Conservation (phyloP, 2,329 filamentous ascomycete genomes). For the Trichophyton verrucosum region DNA sequence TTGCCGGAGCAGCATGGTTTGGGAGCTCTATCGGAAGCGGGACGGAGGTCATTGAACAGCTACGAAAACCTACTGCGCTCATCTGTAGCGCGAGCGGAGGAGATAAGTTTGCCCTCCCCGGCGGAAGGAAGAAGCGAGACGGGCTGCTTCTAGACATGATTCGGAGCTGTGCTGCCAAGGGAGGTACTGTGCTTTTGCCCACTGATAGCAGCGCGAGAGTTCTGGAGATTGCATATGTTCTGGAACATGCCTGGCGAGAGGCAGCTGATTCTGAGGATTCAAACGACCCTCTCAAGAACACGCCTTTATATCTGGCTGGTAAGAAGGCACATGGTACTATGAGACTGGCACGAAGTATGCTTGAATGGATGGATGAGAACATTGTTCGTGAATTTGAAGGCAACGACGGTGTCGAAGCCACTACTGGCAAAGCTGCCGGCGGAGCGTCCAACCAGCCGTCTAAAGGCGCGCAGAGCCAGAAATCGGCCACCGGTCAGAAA, state of each 20-base stretch:
- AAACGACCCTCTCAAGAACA: slow-evolving; percentile 38
- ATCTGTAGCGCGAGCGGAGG: slow-evolving; percentile 82
- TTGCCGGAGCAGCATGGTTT: slow-evolving; percentile 86
- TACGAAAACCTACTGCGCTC: slow-evolving; percentile 84
- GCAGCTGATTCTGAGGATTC: slow-evolving; percentile 45
- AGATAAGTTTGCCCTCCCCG: slow-evolving; percentile 55
- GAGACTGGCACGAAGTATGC: slow-evolving; percentile 82
- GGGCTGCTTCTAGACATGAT: slow-evolving; percentile 75
- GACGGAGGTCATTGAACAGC: slow-evolving; percentile 81
- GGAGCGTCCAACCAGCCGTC: slow-evolving; percentile 33
- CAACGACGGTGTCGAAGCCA: slow-evolving; percentile 31
- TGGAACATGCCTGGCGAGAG: slow-evolving; percentile 82
- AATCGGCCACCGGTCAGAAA: slow-evolving; percentile 27
- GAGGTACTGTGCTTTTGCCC: slow-evolving; percentile 84
- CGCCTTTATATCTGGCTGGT: slow-evolving; percentile 67
- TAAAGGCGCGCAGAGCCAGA: slow-evolving; percentile 23
- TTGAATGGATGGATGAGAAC: slow-evolving; percentile 98
- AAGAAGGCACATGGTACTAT: slow-evolving; percentile 79
- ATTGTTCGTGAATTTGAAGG: slow-evolving; percentile 87
- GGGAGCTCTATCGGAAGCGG: slow-evolving; percentile 68
- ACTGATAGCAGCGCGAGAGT: slow-evolving; percentile 93
- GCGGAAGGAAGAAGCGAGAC: slow-evolving; percentile 68
- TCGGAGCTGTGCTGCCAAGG: slow-evolving; percentile 60
- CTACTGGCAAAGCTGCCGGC: slow-evolving; percentile 25
- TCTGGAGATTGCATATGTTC: slow-evolving; percentile 76